Evolutionary conservation across 805 yeast genomes (phyloP).

Genomic region (Saturnispora dispora): DNA sequence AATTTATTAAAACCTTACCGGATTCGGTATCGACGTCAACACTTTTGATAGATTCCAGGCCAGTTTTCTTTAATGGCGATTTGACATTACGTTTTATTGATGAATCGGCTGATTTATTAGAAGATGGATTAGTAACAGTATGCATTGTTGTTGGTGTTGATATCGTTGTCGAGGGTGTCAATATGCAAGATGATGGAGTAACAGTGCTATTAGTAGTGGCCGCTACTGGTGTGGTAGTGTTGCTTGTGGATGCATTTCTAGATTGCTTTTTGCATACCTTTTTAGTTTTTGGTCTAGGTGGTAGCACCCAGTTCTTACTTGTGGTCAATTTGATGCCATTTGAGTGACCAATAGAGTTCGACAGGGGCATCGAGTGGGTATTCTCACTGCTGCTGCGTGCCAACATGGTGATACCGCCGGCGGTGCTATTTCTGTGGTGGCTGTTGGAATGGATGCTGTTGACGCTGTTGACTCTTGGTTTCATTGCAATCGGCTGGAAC

Average conservation of each 20-base stretch:
- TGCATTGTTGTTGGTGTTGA: background rate
- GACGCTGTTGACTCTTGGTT: conserved; percentile 17
- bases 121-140: background rate
- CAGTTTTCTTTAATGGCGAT: background rate
- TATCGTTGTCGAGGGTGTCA: background rate
- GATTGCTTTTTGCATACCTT: conserved; percentile 12
- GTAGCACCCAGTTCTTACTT: conserved; percentile 40
- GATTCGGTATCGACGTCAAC: conserved; percentile 11
- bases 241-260: background rate
- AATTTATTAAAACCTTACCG: conserved; percentile 21
- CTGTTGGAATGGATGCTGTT: conserved; percentile 11
- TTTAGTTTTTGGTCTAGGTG: conserved; percentile 41
- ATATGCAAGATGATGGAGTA: background rate
- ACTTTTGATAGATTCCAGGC: conserved; percentile 9
- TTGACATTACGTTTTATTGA: background rate
- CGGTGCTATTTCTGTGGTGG: conserved; percentile 5
- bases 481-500: conserved; percentile 25
- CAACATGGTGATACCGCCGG: background rate
- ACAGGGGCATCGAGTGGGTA: background rate
- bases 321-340: conserved; percentile 12
- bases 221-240: background rate
- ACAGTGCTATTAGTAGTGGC: background rate
- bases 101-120: background rate
- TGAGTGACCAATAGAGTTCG: background rate
- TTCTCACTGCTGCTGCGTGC: background rate